Evolutionary conservation across 768 basidiomycete genomes (phyloP).

Genomic region (Tulasnella sp.): DNA sequence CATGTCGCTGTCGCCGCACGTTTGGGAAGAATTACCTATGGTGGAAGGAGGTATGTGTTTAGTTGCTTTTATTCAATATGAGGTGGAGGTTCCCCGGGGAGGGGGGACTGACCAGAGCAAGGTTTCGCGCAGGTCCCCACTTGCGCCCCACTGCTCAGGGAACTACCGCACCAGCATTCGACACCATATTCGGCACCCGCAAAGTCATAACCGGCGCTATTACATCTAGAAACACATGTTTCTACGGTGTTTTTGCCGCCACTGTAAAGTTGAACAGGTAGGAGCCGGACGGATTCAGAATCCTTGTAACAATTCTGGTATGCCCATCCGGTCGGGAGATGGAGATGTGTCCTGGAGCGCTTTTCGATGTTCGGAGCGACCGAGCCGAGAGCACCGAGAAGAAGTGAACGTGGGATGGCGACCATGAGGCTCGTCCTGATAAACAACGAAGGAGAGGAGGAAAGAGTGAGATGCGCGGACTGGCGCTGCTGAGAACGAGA

Average conservation of each 20-base stretch:
- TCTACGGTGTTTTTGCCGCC: background rate
- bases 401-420: too few species aligned
- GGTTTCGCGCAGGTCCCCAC: background rate
- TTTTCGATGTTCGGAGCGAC: too few species aligned
- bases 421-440: too few species aligned
- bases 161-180: constrained; percentile 18
- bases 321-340: constrained; percentile 6
- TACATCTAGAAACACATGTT: constrained; percentile 7
- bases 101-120: background rate
- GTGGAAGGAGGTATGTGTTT: background rate
- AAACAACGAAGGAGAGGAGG: too few species aligned
- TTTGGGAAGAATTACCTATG: constrained; percentile 2
- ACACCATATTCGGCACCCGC: constrained; percentile 15
- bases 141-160: background rate
- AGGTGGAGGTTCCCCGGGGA: too few species aligned
- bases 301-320: constrained; percentile 6
- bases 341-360: background rate
- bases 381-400: too few species aligned
- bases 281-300: background rate
- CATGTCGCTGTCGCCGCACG: background rate
- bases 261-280: background rate
- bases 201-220: constrained; percentile 1
- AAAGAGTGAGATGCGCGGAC: too few species aligned
- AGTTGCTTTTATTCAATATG: background rate
- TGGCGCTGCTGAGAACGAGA: too few species aligned